A percentile compares a stretch with the other conserved stretches of the same genome.
Conservation (phyloP, 2,329 filamentous ascomycete species). For the Seiridium cupressi region DNA sequence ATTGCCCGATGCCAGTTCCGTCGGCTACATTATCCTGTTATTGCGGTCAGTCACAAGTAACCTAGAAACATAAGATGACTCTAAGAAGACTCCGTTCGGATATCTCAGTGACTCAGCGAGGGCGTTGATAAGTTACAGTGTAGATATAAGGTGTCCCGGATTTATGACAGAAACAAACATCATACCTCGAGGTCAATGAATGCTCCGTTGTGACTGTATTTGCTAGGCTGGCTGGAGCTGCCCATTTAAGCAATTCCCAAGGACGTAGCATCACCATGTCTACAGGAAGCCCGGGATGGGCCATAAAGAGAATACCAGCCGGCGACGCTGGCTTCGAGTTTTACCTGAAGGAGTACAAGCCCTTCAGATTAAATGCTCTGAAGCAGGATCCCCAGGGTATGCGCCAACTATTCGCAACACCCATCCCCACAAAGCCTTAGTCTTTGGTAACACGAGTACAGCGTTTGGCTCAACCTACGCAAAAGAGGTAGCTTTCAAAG, state of each 20-base stretch:
- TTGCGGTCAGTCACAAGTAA: no score
- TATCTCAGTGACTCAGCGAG: neutral
- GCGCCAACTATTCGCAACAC: neutral
- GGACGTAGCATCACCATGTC: no score
- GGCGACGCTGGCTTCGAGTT: slow-evolving; percentile 24
- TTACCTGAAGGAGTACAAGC: slow-evolving; percentile 26
- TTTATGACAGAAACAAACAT: neutral
- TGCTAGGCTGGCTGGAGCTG: no score
- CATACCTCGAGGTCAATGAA: no score
- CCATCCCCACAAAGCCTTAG: neutral
- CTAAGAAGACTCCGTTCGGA: neutral
- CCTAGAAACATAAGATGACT: neutral
- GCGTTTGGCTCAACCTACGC: slow-evolving; percentile 36
- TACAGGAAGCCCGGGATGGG: slow-evolving; percentile 11
- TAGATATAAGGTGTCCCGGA: neutral
- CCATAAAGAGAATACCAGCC: slow-evolving; percentile 17
- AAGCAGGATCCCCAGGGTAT: slow-evolving; percentile 16
- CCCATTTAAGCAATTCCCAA: no score
- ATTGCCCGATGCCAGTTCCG: no score
- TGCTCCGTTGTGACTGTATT: no score
- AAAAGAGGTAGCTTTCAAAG: slow-evolving; percentile 31
- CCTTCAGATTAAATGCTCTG: slow-evolving; percentile 26
- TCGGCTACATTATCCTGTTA: no score
- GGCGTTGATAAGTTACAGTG: no score
- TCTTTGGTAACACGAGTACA: slow-evolving; percentile 9